Conservation (phyloP, 257 asterid genomes). For the Orobanche coerulescens region DNA sequence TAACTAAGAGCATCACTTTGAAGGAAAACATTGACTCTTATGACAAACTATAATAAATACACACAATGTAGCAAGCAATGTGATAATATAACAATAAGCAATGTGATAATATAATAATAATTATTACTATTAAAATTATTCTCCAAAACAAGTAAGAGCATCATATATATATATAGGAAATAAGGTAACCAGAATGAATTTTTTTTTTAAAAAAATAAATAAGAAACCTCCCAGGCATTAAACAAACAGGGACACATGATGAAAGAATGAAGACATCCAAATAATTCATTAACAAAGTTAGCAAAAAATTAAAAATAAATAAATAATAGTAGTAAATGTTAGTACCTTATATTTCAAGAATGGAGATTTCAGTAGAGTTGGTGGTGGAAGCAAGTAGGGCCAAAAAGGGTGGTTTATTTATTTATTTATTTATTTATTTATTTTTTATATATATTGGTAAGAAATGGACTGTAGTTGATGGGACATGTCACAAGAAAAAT, state of each 20-base stretch:
- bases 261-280: not conserved
- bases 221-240: not conserved
- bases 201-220: not conserved
- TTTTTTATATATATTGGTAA: not conserved
- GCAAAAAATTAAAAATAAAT: not conserved
- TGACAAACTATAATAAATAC: not conserved
- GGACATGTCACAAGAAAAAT: constrained; percentile 18
- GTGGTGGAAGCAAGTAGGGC: constrained; percentile 3
- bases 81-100: too few relatives aligned
- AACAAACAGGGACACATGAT: not conserved
- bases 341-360: constrained; percentile 16
- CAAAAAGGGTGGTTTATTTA: constrained; percentile 5
- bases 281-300: not conserved
- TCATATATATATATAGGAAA: too few relatives aligned
- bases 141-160: too few relatives aligned
- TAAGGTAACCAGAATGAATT: too few relatives aligned
- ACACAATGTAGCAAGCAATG: not conserved
- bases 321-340: not conserved
- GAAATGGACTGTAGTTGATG: constrained; percentile 22
- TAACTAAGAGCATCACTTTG: not conserved
- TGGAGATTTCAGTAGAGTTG: constrained; percentile 14
- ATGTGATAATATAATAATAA: too few relatives aligned
- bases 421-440: not conserved
- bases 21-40: not conserved
- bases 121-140: too few relatives aligned